Conservation (phyloP, 768 basidiomycete genomes). For the Pisolithus microcarpus region DNA sequence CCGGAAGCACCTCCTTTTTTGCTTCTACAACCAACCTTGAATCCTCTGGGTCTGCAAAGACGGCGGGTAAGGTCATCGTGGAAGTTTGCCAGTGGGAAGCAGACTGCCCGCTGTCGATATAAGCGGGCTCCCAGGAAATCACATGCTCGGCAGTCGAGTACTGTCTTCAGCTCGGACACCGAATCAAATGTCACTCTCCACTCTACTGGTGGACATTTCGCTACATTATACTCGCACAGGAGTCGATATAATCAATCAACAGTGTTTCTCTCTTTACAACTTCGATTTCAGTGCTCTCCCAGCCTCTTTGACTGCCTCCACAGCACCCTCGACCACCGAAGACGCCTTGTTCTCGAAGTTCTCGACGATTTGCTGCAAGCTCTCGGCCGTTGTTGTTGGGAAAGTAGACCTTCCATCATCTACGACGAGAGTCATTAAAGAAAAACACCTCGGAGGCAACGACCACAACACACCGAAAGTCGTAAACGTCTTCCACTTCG, state of each 20-base stretch:
- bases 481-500: conserved; percentile 80
- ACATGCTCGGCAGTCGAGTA: too few species aligned
- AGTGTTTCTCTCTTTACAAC: conserved; percentile 30
- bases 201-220: too few species aligned
- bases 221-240: background rate
- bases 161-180: too few species aligned
- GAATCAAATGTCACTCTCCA: background rate
- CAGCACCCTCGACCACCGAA: conserved; percentile 31
- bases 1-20: conserved; percentile 53
- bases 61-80: conserved; percentile 36
- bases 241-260: background rate
- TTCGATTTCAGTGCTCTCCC: conserved; percentile 43
- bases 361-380: conserved; percentile 65
- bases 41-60: conserved; percentile 75
- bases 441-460: background rate
- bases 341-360: conserved; percentile 41
- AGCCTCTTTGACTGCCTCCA: conserved; percentile 44
- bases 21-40: conserved; percentile 74
- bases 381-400: conserved; percentile 67
- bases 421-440: conserved; percentile 19
- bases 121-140: too few species aligned
- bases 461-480: conserved; percentile 56
- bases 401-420: conserved; percentile 80
- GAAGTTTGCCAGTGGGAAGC: too few species aligned
- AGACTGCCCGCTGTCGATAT: too few species aligned